phyloP scores from a whole-genome alignment of 2,329 filamentous ascomycete genomes.

The Scedosporium minutisporum region DNA sequence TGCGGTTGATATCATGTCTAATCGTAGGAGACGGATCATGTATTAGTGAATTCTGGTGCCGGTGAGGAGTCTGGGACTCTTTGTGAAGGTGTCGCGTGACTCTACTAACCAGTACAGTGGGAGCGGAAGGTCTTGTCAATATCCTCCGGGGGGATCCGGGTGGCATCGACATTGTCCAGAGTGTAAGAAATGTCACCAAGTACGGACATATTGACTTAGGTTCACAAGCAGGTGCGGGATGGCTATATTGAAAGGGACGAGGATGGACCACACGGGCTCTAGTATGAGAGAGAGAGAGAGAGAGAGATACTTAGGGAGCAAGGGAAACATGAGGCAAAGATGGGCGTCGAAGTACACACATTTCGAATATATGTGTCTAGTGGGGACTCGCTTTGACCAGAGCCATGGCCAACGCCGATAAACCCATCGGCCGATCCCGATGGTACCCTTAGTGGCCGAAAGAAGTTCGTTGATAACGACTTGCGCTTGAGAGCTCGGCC shows the following conservation, averaged over 20 bases:
- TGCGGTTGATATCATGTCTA: conserved; percentile 51
- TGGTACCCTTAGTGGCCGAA: not conserved
- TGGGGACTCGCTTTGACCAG: not conserved
- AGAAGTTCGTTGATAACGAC: not conserved
- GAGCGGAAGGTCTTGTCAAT: conserved; percentile 55
- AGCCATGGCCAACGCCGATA: not conserved
- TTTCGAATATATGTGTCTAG: not conserved
- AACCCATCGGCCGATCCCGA: not conserved
- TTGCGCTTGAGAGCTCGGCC: not conserved
- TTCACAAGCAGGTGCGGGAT: not conserved
- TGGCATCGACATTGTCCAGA: conserved; percentile 43
- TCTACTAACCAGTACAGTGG: conserved; percentile 46
- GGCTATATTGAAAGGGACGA: not conserved
- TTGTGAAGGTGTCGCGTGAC: not conserved
- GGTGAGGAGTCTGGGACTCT: not conserved
- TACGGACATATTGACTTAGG: conserved; percentile 2
- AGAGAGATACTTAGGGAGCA: not conserved
- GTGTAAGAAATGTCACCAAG: conserved; percentile 34
- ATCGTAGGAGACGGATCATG: not conserved
- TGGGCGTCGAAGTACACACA: not conserved
- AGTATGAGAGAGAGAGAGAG: not conserved
- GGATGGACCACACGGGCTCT: not conserved
- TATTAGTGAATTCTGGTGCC: not conserved
- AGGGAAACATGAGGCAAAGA: not conserved
- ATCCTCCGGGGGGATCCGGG: conserved; percentile 37